Base-by-base conservation (phyloP, 331 rosid genomes). In the Saraca asoca region DNA sequence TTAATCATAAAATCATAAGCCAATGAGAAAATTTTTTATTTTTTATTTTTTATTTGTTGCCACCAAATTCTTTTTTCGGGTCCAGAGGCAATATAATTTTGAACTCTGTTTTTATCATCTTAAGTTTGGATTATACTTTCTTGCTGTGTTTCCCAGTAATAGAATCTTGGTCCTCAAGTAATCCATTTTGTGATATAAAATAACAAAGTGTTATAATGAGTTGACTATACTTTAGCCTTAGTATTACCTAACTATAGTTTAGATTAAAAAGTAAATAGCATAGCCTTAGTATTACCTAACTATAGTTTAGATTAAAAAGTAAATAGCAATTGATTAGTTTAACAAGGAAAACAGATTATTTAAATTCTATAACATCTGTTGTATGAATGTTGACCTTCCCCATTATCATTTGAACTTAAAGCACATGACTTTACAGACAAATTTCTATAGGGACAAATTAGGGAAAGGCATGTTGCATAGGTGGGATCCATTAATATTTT, bases 401-500 rank as follows among this genome's bases (percentile, higher is more conserved):
- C 11, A 49, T 52, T 34, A 2, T 13, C 17, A 69, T 46, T 52
- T 37, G 66, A 69, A 71, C n/a, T 52, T 20, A 37, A 61, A 58
- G 39, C 15, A 29, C 20, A 14, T 46, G 38, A 48, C 34, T 10
- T n/a, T 62, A 31, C 12, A 43, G 64, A 14, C 46, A 19, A 8
- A 44, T 37, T 49, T 35, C 16, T 19, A n/a, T 33, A 14, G 69
- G 65, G 4, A 9, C 9, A 7, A 7, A 10, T 39, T 39, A 49
- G 20, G 43, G 60, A 0, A 20, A 41, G 31, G 31, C 5, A 37
- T 5, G 5, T 48, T 72, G 39, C 34, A 55, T 60, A 64, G 51
- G 78, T 72, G 82, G 77, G 70, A 70, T 66, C 83, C 71, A 66
- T 52, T 55, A 18, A 7, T 34, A 41, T 29, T 62, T 78, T 58